Evolutionary conservation across 2,329 filamentous ascomycete species (phyloP), one percentile per base, ranked within the genome.

Genomic region (Davidsoniella australis): DNA sequence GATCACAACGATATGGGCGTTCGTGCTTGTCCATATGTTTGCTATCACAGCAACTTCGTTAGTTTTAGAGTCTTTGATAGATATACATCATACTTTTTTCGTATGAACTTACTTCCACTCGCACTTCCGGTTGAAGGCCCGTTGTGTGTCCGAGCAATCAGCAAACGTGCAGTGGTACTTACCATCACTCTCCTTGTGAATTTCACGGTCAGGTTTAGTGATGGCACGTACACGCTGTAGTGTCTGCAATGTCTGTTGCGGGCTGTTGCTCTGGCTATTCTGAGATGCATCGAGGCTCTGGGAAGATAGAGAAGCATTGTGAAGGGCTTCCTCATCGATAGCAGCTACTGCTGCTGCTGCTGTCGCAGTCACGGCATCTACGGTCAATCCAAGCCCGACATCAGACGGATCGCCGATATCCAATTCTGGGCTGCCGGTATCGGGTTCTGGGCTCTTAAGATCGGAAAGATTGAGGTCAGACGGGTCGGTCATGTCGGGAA

Each of bases 1-100:
- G 79, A 18, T 69, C 72, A 63, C 89, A 96, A 58, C 87, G 84
- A 61, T 95, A 96, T 1, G 89, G 89, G 10, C 89, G 75, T 57
- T 94, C 87, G 62, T 96, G 89, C 63, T 94, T 94, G 66, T 96
- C 89, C 88, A 95, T 95, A 62, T 96, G 89, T 67, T 96, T 95
- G 61, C 86, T 94, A 56, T 5, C 3, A 17, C 16, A 37, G 50
- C 26, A 18, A n/a, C 2, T 10, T 38, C 40, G 36, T 43, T 20
- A 51, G 44, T 26, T 12, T 26, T 4, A 43, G 6, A 33, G 37
- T 39, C n/a, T 38, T n/a, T n/a, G 29, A 16, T 12, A 6, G 26
- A 18, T 10, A 29, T 18, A 4, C 4, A 36, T n/a, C 5, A 38
- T n/a, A 52, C 3, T 9, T 50, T n/a, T 26, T 3, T 16, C 20